Evolutionary conservation across 1,139 yeast genomes (phyloP).

Genomic region (Candida labiduridarum): DNA sequence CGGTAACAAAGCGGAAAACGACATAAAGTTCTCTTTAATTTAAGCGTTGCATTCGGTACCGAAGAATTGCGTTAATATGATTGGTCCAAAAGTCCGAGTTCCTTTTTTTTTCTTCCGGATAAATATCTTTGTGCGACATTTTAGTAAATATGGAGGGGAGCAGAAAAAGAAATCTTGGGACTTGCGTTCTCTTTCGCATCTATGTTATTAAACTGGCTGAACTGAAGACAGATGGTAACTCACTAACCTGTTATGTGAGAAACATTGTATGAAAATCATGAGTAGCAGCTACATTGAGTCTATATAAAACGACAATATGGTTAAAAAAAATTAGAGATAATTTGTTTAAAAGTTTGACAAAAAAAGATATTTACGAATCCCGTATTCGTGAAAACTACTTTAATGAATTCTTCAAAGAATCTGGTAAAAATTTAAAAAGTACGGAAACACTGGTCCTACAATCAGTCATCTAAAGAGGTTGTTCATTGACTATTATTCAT

Average conservation of each 20-base stretch:
- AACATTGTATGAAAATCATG: too few species aligned
- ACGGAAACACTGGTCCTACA: too few species aligned
- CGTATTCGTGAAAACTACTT: too few species aligned
- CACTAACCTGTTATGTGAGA: background rate
- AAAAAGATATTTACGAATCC: too few species aligned
- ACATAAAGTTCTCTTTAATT: background rate
- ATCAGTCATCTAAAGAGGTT: too few species aligned
- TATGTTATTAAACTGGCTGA: background rate
- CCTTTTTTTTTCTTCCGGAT: conserved; percentile 1
- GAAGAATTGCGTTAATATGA: background rate
- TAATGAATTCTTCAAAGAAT: too few species aligned
- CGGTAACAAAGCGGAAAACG: background rate
- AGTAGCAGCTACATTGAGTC: too few species aligned
- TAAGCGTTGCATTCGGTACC: conserved; percentile 1
- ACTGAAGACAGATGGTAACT: background rate
- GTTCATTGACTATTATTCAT: too few species aligned
- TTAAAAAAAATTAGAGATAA: too few species aligned
- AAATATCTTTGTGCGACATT: background rate
- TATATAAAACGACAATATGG: too few species aligned
- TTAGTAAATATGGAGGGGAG: background rate
- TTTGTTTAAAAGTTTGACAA: too few species aligned
- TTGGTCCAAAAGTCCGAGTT: conserved; percentile 5
- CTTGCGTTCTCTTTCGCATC: background rate
- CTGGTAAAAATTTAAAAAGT: too few species aligned
- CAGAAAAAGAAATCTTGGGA: background rate